Conservation (phyloP, 306 rosid genomes). For the Gastrolobium bilobum region DNA sequence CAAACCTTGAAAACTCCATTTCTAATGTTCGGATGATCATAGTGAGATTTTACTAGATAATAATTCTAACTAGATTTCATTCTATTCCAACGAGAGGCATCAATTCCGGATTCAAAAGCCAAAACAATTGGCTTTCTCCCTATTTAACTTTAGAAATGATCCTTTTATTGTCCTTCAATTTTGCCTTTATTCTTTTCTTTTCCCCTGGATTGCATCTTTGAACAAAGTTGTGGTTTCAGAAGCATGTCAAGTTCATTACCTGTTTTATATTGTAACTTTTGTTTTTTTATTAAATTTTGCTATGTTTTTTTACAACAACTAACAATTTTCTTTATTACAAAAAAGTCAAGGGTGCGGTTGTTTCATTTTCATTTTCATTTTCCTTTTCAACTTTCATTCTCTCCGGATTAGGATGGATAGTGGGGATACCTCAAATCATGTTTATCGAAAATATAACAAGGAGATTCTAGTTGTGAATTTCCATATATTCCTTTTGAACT, state of each 20-base stretch:
- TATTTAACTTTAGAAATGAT: neutral
- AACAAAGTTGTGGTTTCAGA: constrained; percentile 2
- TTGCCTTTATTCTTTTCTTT: neutral
- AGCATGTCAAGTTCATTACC: neutral
- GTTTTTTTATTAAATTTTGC: neutral
- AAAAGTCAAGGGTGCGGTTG: neutral
- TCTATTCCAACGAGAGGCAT: neutral
- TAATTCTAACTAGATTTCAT: neutral
- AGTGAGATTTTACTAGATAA: neutral
- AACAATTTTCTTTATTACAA: neutral
- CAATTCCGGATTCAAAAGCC: constrained; percentile 11
- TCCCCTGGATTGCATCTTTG: neutral
- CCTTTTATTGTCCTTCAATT: neutral
- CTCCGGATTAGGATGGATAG: neutral
- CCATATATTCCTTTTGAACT: neutral
- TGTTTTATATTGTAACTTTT: neutral
- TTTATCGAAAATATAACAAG: neutral
- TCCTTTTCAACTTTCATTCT: neutral
- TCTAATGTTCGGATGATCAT: too few species aligned
- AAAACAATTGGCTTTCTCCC: neutral
- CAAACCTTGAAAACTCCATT: too few species aligned
- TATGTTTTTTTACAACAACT: neutral
- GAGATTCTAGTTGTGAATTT: constrained; percentile 34
- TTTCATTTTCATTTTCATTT: too few species aligned
- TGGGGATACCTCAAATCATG: neutral